These are phyloP conservation scores for Phytophthora ohioensis DNA, from an alignment of 352 stramenopile species.

Conservation along the genomic window DNA sequence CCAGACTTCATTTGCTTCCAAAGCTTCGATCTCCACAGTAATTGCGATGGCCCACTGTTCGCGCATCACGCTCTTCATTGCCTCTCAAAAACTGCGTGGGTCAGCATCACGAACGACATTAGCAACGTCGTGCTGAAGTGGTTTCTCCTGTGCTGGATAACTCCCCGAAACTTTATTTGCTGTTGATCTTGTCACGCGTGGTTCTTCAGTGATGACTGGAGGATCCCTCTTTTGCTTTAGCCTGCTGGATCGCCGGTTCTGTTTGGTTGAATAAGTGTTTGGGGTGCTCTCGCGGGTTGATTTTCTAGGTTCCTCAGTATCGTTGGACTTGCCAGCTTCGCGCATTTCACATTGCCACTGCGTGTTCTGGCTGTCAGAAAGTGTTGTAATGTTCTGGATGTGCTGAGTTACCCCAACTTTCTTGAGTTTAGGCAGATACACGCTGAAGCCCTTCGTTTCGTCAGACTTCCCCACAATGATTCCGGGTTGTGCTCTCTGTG, in stretches of 20 bases:
- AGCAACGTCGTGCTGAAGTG: not conserved
- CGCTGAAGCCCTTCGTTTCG: not conserved
- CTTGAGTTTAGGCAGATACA: not conserved
- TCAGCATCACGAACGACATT: slow-evolving; percentile 6
- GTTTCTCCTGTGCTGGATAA: not conserved
- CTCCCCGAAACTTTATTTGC: too few species aligned
- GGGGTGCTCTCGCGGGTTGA: too few species aligned
- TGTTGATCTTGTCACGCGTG: not conserved
- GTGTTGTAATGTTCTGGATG: not conserved
- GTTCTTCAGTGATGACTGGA: not conserved
- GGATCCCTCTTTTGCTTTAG: not conserved
- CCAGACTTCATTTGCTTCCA: not conserved
- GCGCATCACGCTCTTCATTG: slow-evolving; percentile 6
- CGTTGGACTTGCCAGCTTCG: not conserved
- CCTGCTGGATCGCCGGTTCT: not conserved
- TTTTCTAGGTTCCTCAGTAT: not conserved
- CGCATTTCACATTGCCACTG: not conserved
- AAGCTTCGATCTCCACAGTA: not conserved
- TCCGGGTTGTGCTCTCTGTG: not conserved
- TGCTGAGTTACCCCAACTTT: not conserved
- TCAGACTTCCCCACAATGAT: not conserved
- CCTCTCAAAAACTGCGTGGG: slow-evolving; percentile 21
- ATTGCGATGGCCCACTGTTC: not conserved
- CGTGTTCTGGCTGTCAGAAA: not conserved
- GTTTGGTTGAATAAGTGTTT: too few species aligned